Evolutionary conservation across 768 basidiomycete genomes (phyloP).

Genomic region (Leccinum sublutescens): DNA sequence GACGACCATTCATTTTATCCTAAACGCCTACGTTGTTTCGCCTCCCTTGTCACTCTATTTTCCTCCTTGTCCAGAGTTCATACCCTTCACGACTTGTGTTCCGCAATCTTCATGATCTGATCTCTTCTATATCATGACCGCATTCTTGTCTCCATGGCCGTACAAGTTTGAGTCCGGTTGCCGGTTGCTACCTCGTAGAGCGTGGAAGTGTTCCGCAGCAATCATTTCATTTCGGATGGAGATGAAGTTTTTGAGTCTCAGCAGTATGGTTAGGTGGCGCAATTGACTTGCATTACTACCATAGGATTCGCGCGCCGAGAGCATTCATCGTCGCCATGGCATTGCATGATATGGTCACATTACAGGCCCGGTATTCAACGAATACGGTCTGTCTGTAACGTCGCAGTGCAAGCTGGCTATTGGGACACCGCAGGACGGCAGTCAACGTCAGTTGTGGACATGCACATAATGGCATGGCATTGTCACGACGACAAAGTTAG

Average conservation of each 20-base stretch:
- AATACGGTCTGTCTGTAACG: background rate
- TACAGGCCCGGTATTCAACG: background rate
- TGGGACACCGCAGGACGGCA: background rate
- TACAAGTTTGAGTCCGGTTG: slow-evolving; percentile 8
- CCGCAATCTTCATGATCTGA: slow-evolving; percentile 40
- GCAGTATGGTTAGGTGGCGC: too few relatives aligned
- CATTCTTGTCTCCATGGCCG: background rate
- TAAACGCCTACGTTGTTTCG: slow-evolving; percentile 22
- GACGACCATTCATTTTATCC: slow-evolving; percentile 17
- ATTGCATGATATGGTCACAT: background rate
- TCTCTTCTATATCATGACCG: slow-evolving; percentile 21
- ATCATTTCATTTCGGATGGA: background rate
- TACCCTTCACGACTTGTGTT: slow-evolving; percentile 40
- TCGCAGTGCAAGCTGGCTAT: background rate
- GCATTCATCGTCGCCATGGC: background rate
- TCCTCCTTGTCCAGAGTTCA: slow-evolving; percentile 29
- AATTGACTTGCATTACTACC: too few relatives aligned
- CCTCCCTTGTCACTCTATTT: slow-evolving; percentile 16
- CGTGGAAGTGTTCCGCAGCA: slow-evolving; percentile 17
- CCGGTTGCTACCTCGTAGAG: slow-evolving; percentile 16
- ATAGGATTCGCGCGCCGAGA: background rate
- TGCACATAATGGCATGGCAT: background rate
- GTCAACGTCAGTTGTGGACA: background rate
- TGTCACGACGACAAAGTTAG: background rate
- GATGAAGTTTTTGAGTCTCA: background rate